Percentiles rank a stretch among this genome's conserved stretches.
These are phyloP conservation scores for Yamadazyma diospyri DNA, from an alignment of 1,139 yeast genomes.

Conservation along the genomic window DNA sequence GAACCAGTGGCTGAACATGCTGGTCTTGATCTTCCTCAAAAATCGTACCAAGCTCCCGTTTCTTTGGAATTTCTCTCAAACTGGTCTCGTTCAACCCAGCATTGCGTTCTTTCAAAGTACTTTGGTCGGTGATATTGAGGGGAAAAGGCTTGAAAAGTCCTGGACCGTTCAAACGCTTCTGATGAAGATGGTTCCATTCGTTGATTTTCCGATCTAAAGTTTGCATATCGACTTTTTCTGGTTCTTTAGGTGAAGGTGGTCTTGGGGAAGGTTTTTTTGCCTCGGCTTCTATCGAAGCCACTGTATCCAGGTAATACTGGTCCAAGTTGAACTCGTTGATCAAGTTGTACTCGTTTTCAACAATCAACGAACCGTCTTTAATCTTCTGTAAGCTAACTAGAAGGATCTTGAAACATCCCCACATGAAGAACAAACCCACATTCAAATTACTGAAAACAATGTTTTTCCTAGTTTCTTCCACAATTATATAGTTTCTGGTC, in stretches of 20 bases:
- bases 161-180: no score
- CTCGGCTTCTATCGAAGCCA: no score
- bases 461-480: slow-evolving; percentile 25
- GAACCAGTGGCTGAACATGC: slow-evolving; percentile 1
- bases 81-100: background rate
- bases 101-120: slow-evolving; percentile 1
- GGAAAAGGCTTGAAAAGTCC: slow-evolving; percentile 4
- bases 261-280: no score
- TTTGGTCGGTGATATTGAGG: slow-evolving; percentile 1
- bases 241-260: no score
- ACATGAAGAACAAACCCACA: slow-evolving; percentile 26
- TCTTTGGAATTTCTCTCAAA: background rate
- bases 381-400: slow-evolving; percentile 6
- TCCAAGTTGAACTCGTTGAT: slow-evolving; percentile 6
- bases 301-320: no score
- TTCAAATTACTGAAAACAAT: slow-evolving; percentile 33
- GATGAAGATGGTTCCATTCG: no score
- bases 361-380: slow-evolving; percentile 6
- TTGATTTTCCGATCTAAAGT: no score
- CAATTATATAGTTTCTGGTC: slow-evolving; percentile 24
- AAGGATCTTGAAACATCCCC: slow-evolving; percentile 26
- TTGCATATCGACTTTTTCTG: no score
- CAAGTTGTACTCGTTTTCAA: slow-evolving; percentile 6
- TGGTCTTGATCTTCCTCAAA: background rate
- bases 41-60: background rate